phyloP scores from a whole-genome alignment of 164 flowering plant species.

The Santalum album region DNA sequence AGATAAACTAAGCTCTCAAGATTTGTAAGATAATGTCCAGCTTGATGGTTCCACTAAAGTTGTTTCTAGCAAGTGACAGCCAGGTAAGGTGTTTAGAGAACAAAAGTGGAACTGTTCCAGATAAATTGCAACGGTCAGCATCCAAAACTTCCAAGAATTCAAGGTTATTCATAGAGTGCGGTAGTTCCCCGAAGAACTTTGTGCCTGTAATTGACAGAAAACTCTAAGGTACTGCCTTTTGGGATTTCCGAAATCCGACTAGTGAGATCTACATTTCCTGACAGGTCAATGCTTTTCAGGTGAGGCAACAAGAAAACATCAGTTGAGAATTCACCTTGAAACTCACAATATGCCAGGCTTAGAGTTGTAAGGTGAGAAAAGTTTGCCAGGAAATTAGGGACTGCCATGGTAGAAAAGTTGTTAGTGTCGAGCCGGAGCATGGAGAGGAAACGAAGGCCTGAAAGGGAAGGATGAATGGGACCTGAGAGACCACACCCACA shows the following conservation, averaged over 20 bases:
- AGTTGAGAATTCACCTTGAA: slow-evolving; percentile 7
- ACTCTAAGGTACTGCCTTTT: background rate
- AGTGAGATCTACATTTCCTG: background rate
- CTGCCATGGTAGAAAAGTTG: background rate
- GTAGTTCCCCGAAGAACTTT: background rate
- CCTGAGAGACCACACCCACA: too few species aligned
- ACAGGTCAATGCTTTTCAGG: background rate
- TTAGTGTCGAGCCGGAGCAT: too few species aligned
- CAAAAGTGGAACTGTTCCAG: slow-evolving; percentile 1
- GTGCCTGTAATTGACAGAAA: background rate
- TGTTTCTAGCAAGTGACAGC: too few species aligned
- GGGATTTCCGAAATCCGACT: background rate
- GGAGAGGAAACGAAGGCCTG: too few species aligned
- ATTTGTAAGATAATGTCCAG: background rate
- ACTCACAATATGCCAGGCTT: background rate
- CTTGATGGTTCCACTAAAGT: background rate
- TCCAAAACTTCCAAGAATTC: background rate
- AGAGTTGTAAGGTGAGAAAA: slow-evolving; percentile 3
- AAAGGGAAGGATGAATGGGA: too few species aligned
- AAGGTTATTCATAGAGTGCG: background rate
- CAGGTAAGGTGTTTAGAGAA: too few species aligned
- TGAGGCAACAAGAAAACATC: slow-evolving; percentile 3
- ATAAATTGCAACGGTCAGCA: background rate
- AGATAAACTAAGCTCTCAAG: background rate
- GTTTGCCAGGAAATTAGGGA: background rate